Percentiles rank a stretch among this genome's conserved stretches.
phyloP scores from a whole-genome alignment of 163 green algal species.

The Trebouxiophyceae sp. region DNA sequence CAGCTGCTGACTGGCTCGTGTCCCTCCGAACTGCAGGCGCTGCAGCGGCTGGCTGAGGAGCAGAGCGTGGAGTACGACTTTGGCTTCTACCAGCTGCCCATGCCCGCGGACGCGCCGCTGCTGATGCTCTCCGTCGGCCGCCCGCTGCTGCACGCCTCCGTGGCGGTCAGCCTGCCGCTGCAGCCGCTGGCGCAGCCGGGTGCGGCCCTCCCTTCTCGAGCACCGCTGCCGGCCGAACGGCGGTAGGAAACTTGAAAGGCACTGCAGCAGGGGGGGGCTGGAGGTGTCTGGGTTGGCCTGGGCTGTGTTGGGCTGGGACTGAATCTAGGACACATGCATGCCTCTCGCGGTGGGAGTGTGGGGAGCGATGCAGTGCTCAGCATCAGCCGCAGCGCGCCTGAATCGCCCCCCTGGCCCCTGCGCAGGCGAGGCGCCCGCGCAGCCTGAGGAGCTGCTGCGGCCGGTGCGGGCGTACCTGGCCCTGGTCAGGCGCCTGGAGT shows the following conservation, averaged over 20 bases:
- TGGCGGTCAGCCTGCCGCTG: conserved; percentile 26
- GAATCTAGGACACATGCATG: no score
- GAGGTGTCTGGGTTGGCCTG: no score
- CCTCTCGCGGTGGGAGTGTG: no score
- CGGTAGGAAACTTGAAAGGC: no score
- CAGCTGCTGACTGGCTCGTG: no score
- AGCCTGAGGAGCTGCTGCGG: no score
- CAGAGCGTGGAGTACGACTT: conserved; percentile 67
- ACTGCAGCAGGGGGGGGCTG: no score
- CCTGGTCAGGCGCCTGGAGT: background rate
- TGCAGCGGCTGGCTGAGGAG: conserved; percentile 31
- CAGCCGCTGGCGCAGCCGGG: background rate
- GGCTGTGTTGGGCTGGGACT: no score
- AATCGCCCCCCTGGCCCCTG: no score
- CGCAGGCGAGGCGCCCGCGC: no score
- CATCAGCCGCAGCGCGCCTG: no score
- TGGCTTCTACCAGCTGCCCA: conserved; percentile 52
- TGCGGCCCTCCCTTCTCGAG: background rate
- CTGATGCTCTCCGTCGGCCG: conserved; percentile 40
- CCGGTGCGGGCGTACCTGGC: background rate
- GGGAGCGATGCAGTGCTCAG: no score
- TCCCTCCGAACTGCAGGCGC: conserved; percentile 27
- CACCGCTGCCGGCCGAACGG: background rate
- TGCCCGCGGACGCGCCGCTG: conserved; percentile 40
- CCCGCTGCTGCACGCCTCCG: conserved; percentile 24